Evolutionary conservation across 2,329 filamentous ascomycete genomes (phyloP).

Genomic region (Neofusicoccum ribis): DNA sequence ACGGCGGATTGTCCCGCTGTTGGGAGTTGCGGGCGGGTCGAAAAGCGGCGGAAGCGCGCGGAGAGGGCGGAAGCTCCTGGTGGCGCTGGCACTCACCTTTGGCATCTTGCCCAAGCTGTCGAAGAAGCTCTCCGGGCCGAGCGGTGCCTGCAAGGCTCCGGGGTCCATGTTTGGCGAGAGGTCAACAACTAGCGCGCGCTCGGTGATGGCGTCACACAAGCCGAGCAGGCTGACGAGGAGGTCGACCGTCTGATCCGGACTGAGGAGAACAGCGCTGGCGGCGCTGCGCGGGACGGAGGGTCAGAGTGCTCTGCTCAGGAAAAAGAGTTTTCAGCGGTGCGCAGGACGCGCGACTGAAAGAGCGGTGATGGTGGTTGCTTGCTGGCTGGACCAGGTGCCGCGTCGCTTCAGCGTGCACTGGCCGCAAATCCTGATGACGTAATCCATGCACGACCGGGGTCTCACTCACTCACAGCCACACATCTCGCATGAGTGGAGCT

Average conservation of each 20-base stretch:
- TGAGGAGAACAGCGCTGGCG: not conserved
- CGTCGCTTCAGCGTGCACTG: constrained; percentile 8
- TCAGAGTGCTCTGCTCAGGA: not conserved
- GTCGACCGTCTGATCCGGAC: not conserved
- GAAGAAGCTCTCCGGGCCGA: not conserved
- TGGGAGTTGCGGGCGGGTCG: too few relatives aligned
- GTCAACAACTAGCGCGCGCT: constrained; percentile 1
- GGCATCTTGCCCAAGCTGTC: not conserved
- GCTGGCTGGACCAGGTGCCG: not conserved
- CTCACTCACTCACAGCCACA: not conserved
- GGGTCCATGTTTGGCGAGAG: not conserved
- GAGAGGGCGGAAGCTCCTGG: not conserved
- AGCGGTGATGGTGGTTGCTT: constrained; percentile 14
- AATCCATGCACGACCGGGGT: constrained; percentile 9
- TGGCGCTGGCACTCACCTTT: not conserved
- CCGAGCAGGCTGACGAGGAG: not conserved
- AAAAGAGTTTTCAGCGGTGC: not conserved
- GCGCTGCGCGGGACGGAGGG: not conserved
- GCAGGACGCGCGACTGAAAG: not conserved
- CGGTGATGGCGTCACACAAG: not conserved
- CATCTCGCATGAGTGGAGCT: not conserved
- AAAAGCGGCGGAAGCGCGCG: not conserved
- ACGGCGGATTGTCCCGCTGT: too few relatives aligned
- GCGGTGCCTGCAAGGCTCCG: not conserved
- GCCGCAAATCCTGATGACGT: not conserved